Evolutionary conservation across 768 basidiomycete species (phyloP), one percentile per base, ranked within the genome.

Genomic region (Trametes punicea): DNA sequence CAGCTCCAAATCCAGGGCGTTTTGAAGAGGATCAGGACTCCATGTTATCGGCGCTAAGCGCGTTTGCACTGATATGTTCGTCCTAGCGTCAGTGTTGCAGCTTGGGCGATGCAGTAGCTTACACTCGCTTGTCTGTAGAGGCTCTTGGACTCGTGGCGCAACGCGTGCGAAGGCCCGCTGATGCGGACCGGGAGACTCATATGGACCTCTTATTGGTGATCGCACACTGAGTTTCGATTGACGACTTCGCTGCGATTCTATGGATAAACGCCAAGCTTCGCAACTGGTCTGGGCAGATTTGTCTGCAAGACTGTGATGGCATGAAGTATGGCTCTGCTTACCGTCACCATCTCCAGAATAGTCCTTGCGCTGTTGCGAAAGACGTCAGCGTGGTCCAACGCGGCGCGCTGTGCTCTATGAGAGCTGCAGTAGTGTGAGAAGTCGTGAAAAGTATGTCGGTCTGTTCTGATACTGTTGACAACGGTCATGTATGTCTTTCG

Each of bases 1-100:
- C 4, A 55, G 36, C 16, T 40, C 45, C 9, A 55, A 20, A 15
- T 55, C 34, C 11, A 54, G 52, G 8, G 52, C 52, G 25, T 54
- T 54, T 9, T 13, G 34, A 7, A 33, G 26, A 46, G 44, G 44
- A 27, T 36, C 38, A 2, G 52, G 44, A 7, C n/a, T 38, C 44
- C 42, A 46, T 10, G 34, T 20, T 15, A 54, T 18, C 1, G 42
- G 52, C 1, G 30, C 31, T 18, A 34, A 44, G 15, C 52, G 44
- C 23, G 25, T 46, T 21, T 54, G 52, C 10, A 54, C 52, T 54
- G 18, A 15, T 11, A n/a, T 6, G 4, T 3, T 21, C 20, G 3
- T 18, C n/a, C 23, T 15, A 27, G 11, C 15, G 7, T 36, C 34
- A 36, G 34, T 8, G 10, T 20, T 21, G 21, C 16, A 41, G 20